Conservation (phyloP, 495 filamentous ascomycete genomes). For the Talaromyces wortmannii region DNA sequence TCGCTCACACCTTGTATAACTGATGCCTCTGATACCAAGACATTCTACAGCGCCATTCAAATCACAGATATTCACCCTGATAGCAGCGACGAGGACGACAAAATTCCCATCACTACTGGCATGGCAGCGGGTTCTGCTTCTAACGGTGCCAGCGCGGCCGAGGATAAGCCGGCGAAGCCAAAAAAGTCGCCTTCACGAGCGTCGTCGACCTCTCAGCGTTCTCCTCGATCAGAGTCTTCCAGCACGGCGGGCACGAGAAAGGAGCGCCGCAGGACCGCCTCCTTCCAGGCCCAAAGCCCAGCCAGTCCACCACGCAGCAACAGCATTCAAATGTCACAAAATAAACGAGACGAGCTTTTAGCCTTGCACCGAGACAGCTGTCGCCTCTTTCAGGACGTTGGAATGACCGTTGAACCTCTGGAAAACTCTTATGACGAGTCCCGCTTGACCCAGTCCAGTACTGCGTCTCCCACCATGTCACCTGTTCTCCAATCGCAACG, state of each 20-base stretch:
- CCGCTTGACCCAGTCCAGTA: not conserved
- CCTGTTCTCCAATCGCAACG: not conserved
- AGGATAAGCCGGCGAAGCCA: not conserved
- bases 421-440: not conserved
- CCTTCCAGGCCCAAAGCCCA: slow-evolving; percentile 22
- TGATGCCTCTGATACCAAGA: slow-evolving; percentile 3
- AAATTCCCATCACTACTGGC: not conserved
- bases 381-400: slow-evolving; percentile 32
- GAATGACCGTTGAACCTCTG: not conserved
- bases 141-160: no score
- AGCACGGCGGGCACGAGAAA: slow-evolving; percentile 23
- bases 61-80: slow-evolving; percentile 3
- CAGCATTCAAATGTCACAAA: slow-evolving; percentile 8
- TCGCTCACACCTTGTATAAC: slow-evolving; percentile 4
- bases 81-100: not conserved
- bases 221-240: slow-evolving; percentile 15
- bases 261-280: slow-evolving; percentile 12
- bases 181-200: slow-evolving; percentile 1
- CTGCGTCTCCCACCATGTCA: not conserved
- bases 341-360: slow-evolving; percentile 28
- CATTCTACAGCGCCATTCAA: slow-evolving; percentile 4
- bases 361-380: slow-evolving; percentile 40
- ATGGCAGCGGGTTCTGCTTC: not conserved
- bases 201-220: slow-evolving; percentile 2
- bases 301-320: slow-evolving; percentile 5